Evolutionary conservation across 139 green algal species (phyloP).

Genomic region (Ettlia oleoabundans): DNA sequence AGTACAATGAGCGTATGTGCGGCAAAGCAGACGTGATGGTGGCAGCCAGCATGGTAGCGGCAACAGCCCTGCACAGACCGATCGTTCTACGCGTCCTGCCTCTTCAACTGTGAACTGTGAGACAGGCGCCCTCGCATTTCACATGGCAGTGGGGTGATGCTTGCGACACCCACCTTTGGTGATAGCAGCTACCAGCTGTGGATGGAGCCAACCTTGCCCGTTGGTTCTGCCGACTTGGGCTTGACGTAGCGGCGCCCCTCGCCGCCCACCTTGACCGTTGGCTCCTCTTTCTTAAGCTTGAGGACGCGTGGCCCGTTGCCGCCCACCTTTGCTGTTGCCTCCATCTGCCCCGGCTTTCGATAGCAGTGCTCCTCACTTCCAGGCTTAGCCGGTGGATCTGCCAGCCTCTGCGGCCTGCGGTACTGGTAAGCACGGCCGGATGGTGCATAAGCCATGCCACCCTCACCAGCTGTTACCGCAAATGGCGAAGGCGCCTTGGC

Average conservation of each 20-base stretch:
- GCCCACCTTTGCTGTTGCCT: too few relatives aligned
- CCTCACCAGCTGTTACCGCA: background rate
- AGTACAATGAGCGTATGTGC: too few relatives aligned
- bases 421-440: background rate
- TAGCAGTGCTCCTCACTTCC: too few relatives aligned
- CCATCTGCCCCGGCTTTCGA: background rate
- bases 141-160: too few relatives aligned
- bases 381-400: background rate
- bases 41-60: too few relatives aligned
- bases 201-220: background rate
- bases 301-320: background rate
- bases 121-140: too few relatives aligned
- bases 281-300: background rate
- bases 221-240: background rate
- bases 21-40: too few relatives aligned
- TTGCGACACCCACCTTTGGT: background rate
- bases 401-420: background rate
- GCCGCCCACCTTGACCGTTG: background rate
- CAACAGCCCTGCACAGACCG: too few relatives aligned
- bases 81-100: too few relatives aligned
- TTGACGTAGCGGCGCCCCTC: background rate
- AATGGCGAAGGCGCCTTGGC: background rate
- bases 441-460: background rate
- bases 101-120: too few relatives aligned
- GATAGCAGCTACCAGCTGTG: background rate